Base-by-base conservation (phyloP, 2,329 filamentous ascomycete genomes). In the Ploettnerulaceae sp. region DNA sequence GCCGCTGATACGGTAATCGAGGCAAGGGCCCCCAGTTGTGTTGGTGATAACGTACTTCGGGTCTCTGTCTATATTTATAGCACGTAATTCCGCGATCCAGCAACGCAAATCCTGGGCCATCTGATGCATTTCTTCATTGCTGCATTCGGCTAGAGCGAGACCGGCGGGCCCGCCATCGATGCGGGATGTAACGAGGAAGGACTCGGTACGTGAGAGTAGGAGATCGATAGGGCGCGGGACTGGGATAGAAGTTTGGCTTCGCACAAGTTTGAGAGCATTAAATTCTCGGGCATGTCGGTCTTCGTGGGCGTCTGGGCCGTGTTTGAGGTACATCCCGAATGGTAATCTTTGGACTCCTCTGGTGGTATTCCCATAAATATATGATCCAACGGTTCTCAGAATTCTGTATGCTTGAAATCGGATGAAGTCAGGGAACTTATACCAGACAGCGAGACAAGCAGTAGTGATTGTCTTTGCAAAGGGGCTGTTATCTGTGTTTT, bases 261-360 rank as follows among this genome's bases (percentile, higher is more conserved):
- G 42, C 3, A 49, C 42, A 21, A 49, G 12, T 18, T 46, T 43
- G 17, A 52, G 36, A 29, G 49, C 45, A 28, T 46, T 42, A 22
- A 47, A 49, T 37, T 52, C 49, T 21, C 33, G 14, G 11, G 24
- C 35, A 35, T 48, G 45, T 25, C 41, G 33, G 25, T 33, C 25
- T 38, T 26, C 14, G 18, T 46, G 15, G 11, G 20, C 26, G 39
- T 37, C 36, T 21, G 32, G 36, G 3, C 41, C 49, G 21, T 48
- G 18, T 39, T 52, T 52, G n/a, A 52, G 37, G 26, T 48, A 52
- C 45, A 52, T 48, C 7, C 37, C 46, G 14, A 48, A 52, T 17
- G 49, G 49, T n/a, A 52, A 32, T 43, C 45, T 39, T 28, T 52
- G 49, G 11, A 52, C 22, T 29, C 42, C n/a, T n/a, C n/a, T 36